These are phyloP conservation scores for Polytrichum formosum DNA, from an alignment of 225 moss, liverwort and hornwort species.

Conservation along the genomic window DNA sequence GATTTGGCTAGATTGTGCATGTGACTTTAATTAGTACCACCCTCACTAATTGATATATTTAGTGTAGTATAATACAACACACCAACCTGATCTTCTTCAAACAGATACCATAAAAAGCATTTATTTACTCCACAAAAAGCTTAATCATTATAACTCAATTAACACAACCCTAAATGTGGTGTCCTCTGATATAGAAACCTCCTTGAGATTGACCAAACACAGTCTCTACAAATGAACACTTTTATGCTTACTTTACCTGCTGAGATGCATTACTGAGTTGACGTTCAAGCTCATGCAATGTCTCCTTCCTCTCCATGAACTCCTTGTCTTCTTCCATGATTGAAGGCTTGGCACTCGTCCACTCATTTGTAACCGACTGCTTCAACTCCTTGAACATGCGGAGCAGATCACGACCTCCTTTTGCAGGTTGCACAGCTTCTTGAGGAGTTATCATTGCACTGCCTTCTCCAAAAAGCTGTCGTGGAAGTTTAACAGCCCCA, in stretches of 20 bases:
- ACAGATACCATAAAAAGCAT: too few species aligned
- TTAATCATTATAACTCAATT: background rate
- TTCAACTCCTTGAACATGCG: slow-evolving; percentile 93
- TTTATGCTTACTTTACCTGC: slow-evolving; percentile 48
- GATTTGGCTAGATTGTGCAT: too few species aligned
- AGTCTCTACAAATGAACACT: background rate
- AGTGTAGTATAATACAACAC: too few species aligned
- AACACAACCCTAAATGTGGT: background rate
- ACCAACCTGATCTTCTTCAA: too few species aligned
- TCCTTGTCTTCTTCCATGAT: slow-evolving; percentile 89
- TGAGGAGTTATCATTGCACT: slow-evolving; percentile 68
- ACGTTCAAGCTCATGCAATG: slow-evolving; percentile 75
- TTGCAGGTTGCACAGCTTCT: slow-evolving; percentile 84
- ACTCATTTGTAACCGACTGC: slow-evolving; percentile 94
- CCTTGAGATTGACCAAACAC: background rate
- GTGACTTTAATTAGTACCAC: too few species aligned
- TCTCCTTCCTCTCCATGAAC: slow-evolving; percentile 87
- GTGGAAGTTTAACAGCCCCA: slow-evolving; percentile 95
- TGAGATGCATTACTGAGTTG: slow-evolving; percentile 96
- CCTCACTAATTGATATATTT: too few species aligned
- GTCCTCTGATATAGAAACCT: background rate
- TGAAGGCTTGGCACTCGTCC: slow-evolving; percentile 81
- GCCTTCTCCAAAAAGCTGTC: slow-evolving; percentile 93
- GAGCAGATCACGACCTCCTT: slow-evolving; percentile 84
- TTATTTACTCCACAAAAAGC: too few species aligned